These are phyloP conservation scores for Trypanosomatidae sp. DNA, from an alignment of 208 protist genomes.

Conservation along the genomic window DNA sequence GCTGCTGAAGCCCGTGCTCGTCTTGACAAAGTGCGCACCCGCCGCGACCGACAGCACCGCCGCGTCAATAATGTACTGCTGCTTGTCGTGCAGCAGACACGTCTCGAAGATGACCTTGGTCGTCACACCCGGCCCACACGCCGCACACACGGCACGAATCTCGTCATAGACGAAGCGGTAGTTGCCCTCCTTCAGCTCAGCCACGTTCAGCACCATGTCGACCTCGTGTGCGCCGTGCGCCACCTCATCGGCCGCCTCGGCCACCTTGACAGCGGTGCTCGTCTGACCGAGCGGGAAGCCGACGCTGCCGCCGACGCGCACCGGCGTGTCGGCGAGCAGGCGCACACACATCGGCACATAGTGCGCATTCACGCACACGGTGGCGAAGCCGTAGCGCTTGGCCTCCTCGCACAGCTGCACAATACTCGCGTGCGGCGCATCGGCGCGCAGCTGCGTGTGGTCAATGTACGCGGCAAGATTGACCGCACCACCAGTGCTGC, in stretches of 20 bases:
- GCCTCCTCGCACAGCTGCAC: constrained; percentile 86
- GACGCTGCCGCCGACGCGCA: constrained; percentile 56
- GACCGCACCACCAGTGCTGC: constrained; percentile 2
- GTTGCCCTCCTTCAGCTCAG: constrained; percentile 67
- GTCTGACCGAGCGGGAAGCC: constrained; percentile 91
- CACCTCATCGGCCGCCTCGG: constrained; percentile 59
- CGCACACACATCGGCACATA: constrained; percentile 32
- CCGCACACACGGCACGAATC: constrained; percentile 57
- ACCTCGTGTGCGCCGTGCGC: constrained; percentile 81
- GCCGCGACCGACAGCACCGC: constrained; percentile 75
- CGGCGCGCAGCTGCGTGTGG: constrained; percentile 87
- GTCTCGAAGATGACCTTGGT: constrained; percentile 92
- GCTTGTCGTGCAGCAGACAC: constrained; percentile 71
- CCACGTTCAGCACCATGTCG: constrained; percentile 94
- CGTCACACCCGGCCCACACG: constrained; percentile 15
- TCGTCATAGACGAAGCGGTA: constrained; percentile 82
- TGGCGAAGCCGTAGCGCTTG: constrained; percentile 53
- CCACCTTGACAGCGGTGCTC: constrained; percentile 62
- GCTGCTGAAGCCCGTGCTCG: constrained; percentile 90
- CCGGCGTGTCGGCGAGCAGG: constrained; percentile 19
- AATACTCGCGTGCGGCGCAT: constrained; percentile 37
- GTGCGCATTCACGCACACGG: constrained; percentile 90
- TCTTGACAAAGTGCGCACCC: constrained; percentile 91
- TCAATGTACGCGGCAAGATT: constrained; percentile 70
- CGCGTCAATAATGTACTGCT: constrained; percentile 83